phyloP scores from a whole-genome alignment of 1,284 basidiomycete species.

The Cryptococcus sp. region DNA sequence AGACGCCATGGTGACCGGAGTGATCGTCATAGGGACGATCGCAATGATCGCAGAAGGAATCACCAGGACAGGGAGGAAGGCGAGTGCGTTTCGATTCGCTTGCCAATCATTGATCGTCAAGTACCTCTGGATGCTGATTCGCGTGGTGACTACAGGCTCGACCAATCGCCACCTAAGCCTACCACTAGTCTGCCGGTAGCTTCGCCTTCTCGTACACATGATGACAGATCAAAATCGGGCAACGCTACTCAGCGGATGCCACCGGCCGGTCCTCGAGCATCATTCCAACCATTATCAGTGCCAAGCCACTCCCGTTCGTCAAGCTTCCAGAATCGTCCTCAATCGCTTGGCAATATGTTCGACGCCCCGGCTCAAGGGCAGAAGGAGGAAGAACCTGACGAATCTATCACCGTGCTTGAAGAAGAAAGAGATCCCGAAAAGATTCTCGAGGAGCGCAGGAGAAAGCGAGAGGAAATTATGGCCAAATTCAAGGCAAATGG shows the following conservation, averaged over 20 bases:
- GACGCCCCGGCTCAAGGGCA: slow-evolving; percentile 1
- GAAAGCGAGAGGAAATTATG: slow-evolving; percentile 77
- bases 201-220: slow-evolving; percentile 7
- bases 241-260: background rate
- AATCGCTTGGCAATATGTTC: slow-evolving; percentile 2
- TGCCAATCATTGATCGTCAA: background rate
- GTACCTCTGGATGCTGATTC: slow-evolving; percentile 15
- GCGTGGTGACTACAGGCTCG: slow-evolving; percentile 16
- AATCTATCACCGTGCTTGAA: slow-evolving; percentile 46
- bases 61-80: slow-evolving; percentile 37
- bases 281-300: slow-evolving; percentile 27
- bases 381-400: slow-evolving; percentile 47
- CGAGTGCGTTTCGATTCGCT: slow-evolving; percentile 36
- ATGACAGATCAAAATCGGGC: background rate
- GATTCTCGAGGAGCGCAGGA: slow-evolving; percentile 72
- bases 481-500: slow-evolving; percentile 66
- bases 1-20: slow-evolving; percentile 35
- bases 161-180: slow-evolving; percentile 21
- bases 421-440: slow-evolving; percentile 68
- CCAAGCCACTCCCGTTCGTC: slow-evolving; percentile 18
- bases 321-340: slow-evolving; percentile 3
- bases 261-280: slow-evolving; percentile 11
- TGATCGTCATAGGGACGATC: slow-evolving; percentile 36
- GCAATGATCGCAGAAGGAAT: slow-evolving; percentile 18
- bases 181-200: slow-evolving; percentile 2